Evolutionary conservation across 352 stramenopile genomes (phyloP).

Genomic region (Globisporangium alternatum): DNA sequence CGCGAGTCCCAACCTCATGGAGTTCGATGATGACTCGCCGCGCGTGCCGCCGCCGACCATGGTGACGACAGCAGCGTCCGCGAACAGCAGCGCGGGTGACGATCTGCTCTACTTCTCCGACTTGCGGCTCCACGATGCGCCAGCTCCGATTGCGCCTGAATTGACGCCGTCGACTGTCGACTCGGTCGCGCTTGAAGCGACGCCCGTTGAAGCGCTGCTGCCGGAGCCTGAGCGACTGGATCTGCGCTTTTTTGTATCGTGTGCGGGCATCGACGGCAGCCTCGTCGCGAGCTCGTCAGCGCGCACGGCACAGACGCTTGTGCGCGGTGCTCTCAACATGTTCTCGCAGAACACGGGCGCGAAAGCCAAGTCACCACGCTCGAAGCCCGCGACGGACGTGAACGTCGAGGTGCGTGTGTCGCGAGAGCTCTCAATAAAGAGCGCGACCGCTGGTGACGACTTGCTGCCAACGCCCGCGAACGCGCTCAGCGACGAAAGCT

Average conservation of each 20-base stretch:
- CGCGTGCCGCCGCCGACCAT: constrained; percentile 3
- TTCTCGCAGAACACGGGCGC: constrained; percentile 34
- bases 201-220: not conserved
- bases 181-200: not conserved
- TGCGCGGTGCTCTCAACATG: constrained; percentile 75
- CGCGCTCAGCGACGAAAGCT: constrained; percentile 49
- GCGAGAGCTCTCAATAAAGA: constrained; percentile 38
- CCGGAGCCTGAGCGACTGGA: constrained; percentile 15
- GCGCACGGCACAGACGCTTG: constrained; percentile 65
- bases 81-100: not conserved
- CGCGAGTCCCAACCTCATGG: constrained; percentile 41
- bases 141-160: not conserved
- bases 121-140: constrained; percentile 12
- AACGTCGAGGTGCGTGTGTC: constrained; percentile 65
- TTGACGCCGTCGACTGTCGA: not conserved
- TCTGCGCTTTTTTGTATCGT: constrained; percentile 77
- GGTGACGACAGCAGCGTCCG: constrained; percentile 15
- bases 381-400: constrained; percentile 57
- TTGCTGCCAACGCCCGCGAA: not conserved
- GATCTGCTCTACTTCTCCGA: constrained; percentile 15
- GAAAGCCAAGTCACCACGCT: constrained; percentile 39
- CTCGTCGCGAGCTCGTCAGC: constrained; percentile 36
- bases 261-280: constrained; percentile 55
- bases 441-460: not conserved
- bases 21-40: constrained; percentile 39